phyloP scores from a whole-genome alignment of 176 grass and related monocot genomes.

The Miscanthus lutarioriparius region DNA sequence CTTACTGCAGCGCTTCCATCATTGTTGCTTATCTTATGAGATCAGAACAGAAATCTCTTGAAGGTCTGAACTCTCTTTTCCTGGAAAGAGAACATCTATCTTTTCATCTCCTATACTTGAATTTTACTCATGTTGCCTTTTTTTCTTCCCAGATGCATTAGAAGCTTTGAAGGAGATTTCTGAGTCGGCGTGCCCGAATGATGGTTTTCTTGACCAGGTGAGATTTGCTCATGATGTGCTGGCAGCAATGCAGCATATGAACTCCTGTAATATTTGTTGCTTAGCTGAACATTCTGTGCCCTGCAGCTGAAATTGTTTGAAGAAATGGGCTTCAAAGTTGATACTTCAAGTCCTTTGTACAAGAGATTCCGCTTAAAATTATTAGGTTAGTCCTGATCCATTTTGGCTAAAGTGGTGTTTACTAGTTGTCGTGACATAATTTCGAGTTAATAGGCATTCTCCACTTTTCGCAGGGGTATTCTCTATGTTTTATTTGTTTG shows the following conservation, averaged over 20 bases:
- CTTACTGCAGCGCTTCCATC: conserved; percentile 66
- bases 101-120: background rate
- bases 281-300: conserved; percentile 18
- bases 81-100: background rate
- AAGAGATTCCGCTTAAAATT: conserved; percentile 87
- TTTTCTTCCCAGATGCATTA: conserved; percentile 77
- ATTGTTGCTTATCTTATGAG: conserved; percentile 86
- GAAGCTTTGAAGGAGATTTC: conserved; percentile 68
- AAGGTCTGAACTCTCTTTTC: conserved; percentile 49
- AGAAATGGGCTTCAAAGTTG: conserved; percentile 92
- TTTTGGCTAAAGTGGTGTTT: background rate
- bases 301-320: conserved; percentile 88
- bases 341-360: conserved; percentile 77
- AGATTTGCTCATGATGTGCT: conserved; percentile 25
- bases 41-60: conserved; percentile 77
- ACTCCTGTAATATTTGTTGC: background rate
- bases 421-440: background rate
- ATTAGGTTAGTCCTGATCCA: conserved; percentile 56
- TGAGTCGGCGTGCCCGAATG: conserved; percentile 65
- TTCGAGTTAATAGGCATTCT: background rate
- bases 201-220: conserved; percentile 95
- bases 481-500: background rate
- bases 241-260: conserved; percentile 7
- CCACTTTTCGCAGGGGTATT: background rate
- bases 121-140: background rate